A percentile compares a stretch with the other conserved stretches of the same genome.
These are phyloP conservation scores for Anthostomella pinea DNA, from an alignment of 2,329 filamentous ascomycete species.

Conservation along the genomic window DNA sequence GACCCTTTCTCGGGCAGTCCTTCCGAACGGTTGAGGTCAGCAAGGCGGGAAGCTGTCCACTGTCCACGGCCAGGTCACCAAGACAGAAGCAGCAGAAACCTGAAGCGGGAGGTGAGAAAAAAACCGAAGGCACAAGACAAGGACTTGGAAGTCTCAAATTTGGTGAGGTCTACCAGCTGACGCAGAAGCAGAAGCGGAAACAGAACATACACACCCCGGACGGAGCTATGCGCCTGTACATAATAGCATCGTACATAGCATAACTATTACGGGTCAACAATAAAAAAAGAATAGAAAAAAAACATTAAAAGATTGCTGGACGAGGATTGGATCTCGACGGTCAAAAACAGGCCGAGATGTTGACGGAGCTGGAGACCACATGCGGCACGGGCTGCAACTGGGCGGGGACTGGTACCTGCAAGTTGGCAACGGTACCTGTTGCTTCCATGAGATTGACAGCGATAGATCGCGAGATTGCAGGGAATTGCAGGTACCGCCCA, in stretches of 20 bases:
- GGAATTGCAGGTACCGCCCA: not conserved
- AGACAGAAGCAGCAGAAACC: not conserved
- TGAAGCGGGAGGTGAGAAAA: constrained; percentile 5
- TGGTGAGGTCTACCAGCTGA: constrained; percentile 20
- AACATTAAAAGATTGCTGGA: constrained; percentile 17
- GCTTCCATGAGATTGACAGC: constrained; percentile 21
- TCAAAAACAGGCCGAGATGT: constrained; percentile 18
- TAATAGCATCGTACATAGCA: constrained; percentile 16
- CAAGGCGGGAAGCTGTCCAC: not conserved
- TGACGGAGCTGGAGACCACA: constrained; percentile 24
- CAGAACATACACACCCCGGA: constrained; percentile 20
- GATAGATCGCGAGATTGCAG: constrained; percentile 17
- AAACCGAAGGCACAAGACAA: constrained; percentile 9
- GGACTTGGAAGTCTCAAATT: constrained; percentile 14
- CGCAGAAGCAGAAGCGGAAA: constrained; percentile 18
- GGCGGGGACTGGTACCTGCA: too few species aligned
- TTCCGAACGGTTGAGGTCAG: too few species aligned
- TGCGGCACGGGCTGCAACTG: constrained; percentile 17
- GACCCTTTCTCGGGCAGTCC: too few species aligned
- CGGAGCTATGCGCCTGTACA: constrained; percentile 10
- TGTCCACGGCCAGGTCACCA: too few species aligned
- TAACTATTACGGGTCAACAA: constrained; percentile 20
- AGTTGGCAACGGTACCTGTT: constrained; percentile 8
- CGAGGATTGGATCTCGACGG: constrained; percentile 22
- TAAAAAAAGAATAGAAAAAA: constrained; percentile 16